Base-by-base conservation (phyloP, 805 yeast species). In the Kodamaea sagamina region DNA sequence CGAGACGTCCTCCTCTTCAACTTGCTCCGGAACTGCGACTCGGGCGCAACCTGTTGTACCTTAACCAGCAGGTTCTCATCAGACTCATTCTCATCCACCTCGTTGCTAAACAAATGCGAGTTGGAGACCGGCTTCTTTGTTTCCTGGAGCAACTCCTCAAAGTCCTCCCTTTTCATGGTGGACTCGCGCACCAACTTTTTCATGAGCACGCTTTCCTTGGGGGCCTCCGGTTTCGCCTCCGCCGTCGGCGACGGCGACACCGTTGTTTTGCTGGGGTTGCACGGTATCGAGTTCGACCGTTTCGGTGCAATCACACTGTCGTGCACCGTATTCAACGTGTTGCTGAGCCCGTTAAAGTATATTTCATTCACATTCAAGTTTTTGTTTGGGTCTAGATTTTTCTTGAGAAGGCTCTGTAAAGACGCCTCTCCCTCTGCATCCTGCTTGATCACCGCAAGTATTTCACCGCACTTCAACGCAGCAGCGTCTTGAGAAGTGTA, bases 401-500 rank as follows among this genome's bases (percentile, higher is more conserved):
- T 62, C 17, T 57, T 59, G 36, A 52, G 58, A 42, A 78, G 51
- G 22, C 57, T 59, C 18, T 58, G 59, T 6, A 77, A 56, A 24
- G 69, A 65, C 3, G 66, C 52, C 32, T 62, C 46, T 0, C 82
- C 82, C 26, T 77, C 74, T 26, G 75, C 72, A 44, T 77, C 84
- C 51, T 82, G 88, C 50, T 82, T 82, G 11, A 67, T 65, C 15
- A 68, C 74, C 0, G 77, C 78, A 32, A 81, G 57, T 1, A 76
- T 68, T 29, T 72, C 75, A 17, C 88, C 89, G 58, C 88, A 83
- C 16, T 71, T 71, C 48, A 81, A 61, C 0, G 90, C 89, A 1
- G 93, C 90, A 10, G 83, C 75, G 48, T 83, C 89, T 53, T 85
- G 92, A 6, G 84, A 78, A 4, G 82, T 75, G 49, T 77, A 85